Conservation (phyloP, 805 yeast species). For the Starmerella floris region DNA sequence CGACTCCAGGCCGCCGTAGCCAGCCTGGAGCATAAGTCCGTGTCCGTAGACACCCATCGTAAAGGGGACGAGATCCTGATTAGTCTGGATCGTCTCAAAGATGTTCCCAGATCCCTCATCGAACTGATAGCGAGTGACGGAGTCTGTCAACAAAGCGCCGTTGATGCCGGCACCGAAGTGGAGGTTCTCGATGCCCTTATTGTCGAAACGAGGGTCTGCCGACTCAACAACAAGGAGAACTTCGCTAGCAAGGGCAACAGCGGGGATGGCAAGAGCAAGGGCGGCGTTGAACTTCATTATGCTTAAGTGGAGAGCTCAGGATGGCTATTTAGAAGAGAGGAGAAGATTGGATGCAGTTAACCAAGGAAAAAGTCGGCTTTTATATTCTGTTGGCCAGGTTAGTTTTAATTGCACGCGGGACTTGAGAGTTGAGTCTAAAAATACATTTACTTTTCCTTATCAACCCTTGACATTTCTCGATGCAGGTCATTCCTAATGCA, state of each 20-base stretch:
- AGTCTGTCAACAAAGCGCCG: conserved; percentile 6
- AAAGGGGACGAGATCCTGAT: background rate
- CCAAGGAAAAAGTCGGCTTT: too few relatives aligned
- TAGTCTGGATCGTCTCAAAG: background rate
- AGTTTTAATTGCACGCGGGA: too few relatives aligned
- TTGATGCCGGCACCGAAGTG: conserved; percentile 18
- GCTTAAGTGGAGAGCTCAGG: too few relatives aligned
- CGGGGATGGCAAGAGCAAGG: background rate
- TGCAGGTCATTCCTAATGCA: too few relatives aligned
- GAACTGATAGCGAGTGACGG: background rate
- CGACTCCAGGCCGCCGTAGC: background rate
- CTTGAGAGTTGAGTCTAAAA: too few relatives aligned
- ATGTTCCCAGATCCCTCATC: background rate
- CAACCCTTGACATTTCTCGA: too few relatives aligned
- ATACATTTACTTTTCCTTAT: too few relatives aligned
- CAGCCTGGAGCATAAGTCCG: conserved; percentile 1
- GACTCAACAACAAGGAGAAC: conserved; percentile 11
- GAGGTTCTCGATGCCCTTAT: conserved; percentile 3
- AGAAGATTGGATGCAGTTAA: too few relatives aligned
- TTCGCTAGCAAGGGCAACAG: background rate
- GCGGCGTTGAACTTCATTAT: background rate
- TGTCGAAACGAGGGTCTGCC: background rate
- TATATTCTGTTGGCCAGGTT: too few relatives aligned
- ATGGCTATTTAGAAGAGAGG: too few relatives aligned
- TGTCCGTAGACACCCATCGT: background rate